Evolutionary conservation across 2,329 filamentous ascomycete genomes (phyloP), one percentile per base, ranked within the genome.

Genomic region (Pseudopithomyces maydicus): DNA sequence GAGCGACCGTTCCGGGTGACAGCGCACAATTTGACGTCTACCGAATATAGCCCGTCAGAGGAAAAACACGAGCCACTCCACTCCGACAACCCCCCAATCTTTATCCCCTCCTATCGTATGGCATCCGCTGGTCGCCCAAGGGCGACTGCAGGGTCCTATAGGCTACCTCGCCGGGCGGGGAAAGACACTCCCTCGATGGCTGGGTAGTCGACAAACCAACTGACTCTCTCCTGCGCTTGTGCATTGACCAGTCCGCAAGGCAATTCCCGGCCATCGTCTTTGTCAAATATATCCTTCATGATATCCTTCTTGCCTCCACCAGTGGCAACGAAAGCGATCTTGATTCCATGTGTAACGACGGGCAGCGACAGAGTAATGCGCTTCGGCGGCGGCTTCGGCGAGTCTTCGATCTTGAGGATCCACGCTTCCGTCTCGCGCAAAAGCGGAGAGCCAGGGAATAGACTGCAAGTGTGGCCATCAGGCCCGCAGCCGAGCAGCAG

Each of bases 401-500:
- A 96, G 80, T 98, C 91, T 70, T 90, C 88, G 72, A 97, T 96
- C 44, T 92, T 86, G 14, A 93, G 89, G 42, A 98, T 92, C 95
- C 95, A 99, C 52, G 94, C 92, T 69, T 88, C 89, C 35, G 86
- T 86, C 80, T 98, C 94, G 63, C 92, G 88, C 65, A 98, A 84
- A 52, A 98, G 84, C 56, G 89, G 85, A 74, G 97, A 94, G 54
- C 89, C 90, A 5, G 95, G 95, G 82, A 99, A 99, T 51, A 99
- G 82, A 68, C 90, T 95, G 87, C 95, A 98, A 33, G 95, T 98
- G 81, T 99, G 95, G 51, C 95, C 95, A 76, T 98, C 95, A 14
- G 95, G 94, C 0, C 95, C 95, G 75, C 91, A 96, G 69, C 95
- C 95, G 41, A 99, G 87, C 41, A 99, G 86, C 54, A 99, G 83